Conservation (phyloP, 441 rosid genomes). For the Jatropha multifida region DNA sequence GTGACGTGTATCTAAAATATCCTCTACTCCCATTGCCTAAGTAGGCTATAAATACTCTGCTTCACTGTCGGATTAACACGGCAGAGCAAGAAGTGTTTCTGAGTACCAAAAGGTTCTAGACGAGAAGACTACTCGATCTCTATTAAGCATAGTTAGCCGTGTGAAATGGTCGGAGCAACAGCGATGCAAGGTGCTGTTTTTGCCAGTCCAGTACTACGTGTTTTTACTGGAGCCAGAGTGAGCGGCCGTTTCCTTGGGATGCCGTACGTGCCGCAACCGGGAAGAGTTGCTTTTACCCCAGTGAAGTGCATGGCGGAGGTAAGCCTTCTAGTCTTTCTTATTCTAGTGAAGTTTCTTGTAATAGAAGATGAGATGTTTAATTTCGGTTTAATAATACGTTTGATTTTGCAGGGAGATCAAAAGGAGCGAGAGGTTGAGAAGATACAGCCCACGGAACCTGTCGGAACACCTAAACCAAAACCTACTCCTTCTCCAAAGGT, state of each 20-base stretch:
- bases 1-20: conserved; percentile 38
- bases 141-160: too few species aligned
- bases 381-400: neutral
- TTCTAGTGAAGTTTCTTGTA: neutral
- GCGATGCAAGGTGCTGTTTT: conserved; percentile 43
- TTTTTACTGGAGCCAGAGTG: conserved; percentile 18
- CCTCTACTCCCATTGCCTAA: conserved; percentile 12
- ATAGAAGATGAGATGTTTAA: neutral
- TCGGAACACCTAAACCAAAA: conserved; percentile 25
- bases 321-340: neutral
- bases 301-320: conserved; percentile 59
- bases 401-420: conserved; percentile 27
- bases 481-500: conserved; percentile 21
- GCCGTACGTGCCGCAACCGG: conserved; percentile 16
- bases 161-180: conserved; percentile 39
- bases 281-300: conserved; percentile 22
- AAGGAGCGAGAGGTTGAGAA: conserved; percentile 28
- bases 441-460: neutral
- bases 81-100: neutral
- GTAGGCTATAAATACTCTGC: conserved; percentile 8
- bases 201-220: conserved; percentile 24
- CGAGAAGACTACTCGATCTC: too few species aligned
- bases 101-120: too few species aligned
- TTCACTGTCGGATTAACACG: rapidly evolving
- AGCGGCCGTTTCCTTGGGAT: conserved; percentile 19